A percentile compares a stretch with the other conserved stretches of the same genome.
These are phyloP conservation scores for Hypoxylon lenormandii DNA, from an alignment of 495 filamentous ascomycete species.

Conservation along the genomic window DNA sequence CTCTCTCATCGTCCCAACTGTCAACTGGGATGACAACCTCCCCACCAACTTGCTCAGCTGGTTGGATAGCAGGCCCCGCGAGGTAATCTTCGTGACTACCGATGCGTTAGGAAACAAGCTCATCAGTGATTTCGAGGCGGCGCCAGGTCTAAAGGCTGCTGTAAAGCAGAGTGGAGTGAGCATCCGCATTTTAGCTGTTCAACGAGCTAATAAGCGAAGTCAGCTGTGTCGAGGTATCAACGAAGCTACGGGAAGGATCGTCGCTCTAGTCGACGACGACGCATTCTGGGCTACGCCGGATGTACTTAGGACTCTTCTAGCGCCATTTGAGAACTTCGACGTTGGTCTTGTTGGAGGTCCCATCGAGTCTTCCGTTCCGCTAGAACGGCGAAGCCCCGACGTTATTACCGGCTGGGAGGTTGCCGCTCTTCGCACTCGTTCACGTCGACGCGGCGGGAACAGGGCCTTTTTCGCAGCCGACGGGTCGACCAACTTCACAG, in stretches of 20 bases:
- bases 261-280: slow-evolving; percentile 41
- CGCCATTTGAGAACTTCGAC: slow-evolving; percentile 36
- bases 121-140: not conserved
- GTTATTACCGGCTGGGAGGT: slow-evolving; percentile 40
- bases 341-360: slow-evolving; percentile 37
- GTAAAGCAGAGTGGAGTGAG: not conserved
- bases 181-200: slow-evolving; percentile 16
- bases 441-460: slow-evolving; percentile 23
- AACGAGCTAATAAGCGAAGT: slow-evolving; percentile 30
- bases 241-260: slow-evolving; percentile 21
- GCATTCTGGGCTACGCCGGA: slow-evolving; percentile 20
- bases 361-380: slow-evolving; percentile 34
- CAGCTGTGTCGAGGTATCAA: slow-evolving; percentile 37
- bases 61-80: slow-evolving; percentile 11
- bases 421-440: slow-evolving; percentile 39
- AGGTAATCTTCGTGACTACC: slow-evolving; percentile 39
- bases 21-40: slow-evolving; percentile 33
- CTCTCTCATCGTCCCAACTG: slow-evolving; percentile 29
- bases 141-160: not conserved
- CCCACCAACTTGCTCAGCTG: slow-evolving; percentile 18
- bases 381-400: slow-evolving; percentile 17
- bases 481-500: slow-evolving; percentile 43
- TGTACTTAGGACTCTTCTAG: slow-evolving; percentile 28
- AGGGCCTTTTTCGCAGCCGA: slow-evolving; percentile 33
- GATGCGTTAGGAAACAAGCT: not conserved